These are phyloP conservation scores for Leishmania turanica DNA, from an alignment of 208 protist genomes.

Conservation along the genomic window DNA sequence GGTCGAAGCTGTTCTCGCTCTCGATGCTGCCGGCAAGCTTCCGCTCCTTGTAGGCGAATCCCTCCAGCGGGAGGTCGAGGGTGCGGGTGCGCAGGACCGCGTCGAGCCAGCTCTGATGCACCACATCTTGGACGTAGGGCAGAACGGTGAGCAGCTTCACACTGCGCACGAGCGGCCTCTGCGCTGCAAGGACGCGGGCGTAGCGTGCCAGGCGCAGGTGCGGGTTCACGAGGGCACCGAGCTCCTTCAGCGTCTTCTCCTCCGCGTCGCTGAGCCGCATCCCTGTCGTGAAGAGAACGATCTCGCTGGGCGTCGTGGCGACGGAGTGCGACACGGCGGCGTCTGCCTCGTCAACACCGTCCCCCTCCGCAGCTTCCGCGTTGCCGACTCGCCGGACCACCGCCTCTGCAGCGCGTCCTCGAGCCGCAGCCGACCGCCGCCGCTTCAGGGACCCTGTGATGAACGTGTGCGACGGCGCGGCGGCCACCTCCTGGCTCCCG, in stretches of 20 bases:
- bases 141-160: conserved; percentile 79
- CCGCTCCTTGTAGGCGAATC: conserved; percentile 38
- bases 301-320: neutral
- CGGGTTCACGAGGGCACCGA: conserved; percentile 66
- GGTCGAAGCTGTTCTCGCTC: conserved; percentile 52
- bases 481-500: neutral
- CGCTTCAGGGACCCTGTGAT: neutral
- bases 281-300: conserved; percentile 72
- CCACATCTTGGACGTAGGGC: conserved; percentile 51
- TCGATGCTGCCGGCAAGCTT: conserved; percentile 55
- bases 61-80: conserved; percentile 10
- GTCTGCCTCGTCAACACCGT: neutral
- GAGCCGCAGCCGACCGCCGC: neutral
- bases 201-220: conserved; percentile 29
- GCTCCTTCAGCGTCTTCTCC: conserved; percentile 16
- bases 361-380: neutral
- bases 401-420: neutral
- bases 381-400: neutral
- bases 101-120: conserved; percentile 57
- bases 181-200: conserved; percentile 50
- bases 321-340: neutral
- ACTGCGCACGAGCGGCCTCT: conserved; percentile 65
- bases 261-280: conserved; percentile 42
- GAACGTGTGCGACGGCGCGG: neutral
- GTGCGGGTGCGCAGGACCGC: conserved; percentile 36